A percentile compares a stretch with the other conserved stretches of the same genome.
phyloP scores from a whole-genome alignment of 1,284 basidiomycete species.

The Trametes pubescens region DNA sequence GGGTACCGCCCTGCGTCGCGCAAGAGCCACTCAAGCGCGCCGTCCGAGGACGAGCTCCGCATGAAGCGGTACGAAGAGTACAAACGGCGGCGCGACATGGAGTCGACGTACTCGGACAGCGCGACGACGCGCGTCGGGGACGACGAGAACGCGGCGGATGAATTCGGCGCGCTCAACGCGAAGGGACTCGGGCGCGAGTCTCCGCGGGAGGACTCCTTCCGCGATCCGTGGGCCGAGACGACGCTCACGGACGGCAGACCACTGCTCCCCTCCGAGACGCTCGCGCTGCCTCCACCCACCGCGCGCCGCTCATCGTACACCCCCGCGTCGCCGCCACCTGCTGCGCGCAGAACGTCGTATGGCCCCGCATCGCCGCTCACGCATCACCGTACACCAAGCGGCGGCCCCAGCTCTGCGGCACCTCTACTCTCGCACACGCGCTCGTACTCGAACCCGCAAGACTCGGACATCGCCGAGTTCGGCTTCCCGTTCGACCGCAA shows the following conservation, averaged over 20 bases:
- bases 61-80: conserved; percentile 42
- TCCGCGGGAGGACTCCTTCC: conserved; percentile 9
- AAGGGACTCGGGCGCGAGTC: conserved; percentile 23
- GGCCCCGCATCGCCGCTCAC: conserved; percentile 26
- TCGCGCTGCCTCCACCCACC: conserved; percentile 17
- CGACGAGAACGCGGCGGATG: conserved; percentile 25
- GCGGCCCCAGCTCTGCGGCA: conserved; percentile 34
- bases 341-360: conserved; percentile 20
- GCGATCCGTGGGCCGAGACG: conserved; percentile 30
- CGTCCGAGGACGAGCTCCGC: conserved; percentile 44
- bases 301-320: conserved; percentile 10
- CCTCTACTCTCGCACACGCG: conserved; percentile 44
- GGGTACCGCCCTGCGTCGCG: conserved; percentile 41
- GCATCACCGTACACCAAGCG: conserved; percentile 40
- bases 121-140: conserved; percentile 46
- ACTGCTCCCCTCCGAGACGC: conserved; percentile 27
- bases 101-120: conserved; percentile 47
- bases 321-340: conserved; percentile 17
- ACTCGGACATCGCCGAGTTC: conserved; percentile 30
- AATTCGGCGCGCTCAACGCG: conserved; percentile 35
- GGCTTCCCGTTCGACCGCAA: conserved; percentile 9
- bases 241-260: conserved; percentile 32
- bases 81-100: conserved; percentile 38
- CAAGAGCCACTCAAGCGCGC: conserved; percentile 33
- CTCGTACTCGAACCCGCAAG: conserved; percentile 35